Base-by-base conservation (phyloP, 2,329 filamentous ascomycete genomes). In the Epichloe sibirici region DNA sequence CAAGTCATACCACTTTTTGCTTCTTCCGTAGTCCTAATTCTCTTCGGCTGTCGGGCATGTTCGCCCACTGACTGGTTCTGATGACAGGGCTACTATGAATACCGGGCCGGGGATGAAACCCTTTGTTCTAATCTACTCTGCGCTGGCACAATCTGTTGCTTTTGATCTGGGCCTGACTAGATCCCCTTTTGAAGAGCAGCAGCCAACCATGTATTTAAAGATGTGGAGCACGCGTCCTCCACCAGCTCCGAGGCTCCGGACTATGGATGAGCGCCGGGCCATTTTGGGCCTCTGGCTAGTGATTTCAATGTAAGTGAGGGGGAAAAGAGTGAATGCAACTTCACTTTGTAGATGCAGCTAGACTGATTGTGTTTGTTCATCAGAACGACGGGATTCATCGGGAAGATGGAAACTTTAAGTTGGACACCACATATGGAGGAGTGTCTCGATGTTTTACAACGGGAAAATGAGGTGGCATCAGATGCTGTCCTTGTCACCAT, bases 381-480 rank as follows among this genome's bases (percentile, higher is more conserved):
- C 6, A 71, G 66, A 53, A 62, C 63, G 52, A 62, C 66, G 47
- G 66, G 61, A 3, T 73, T 67, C 50, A 65, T 77, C 13, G 71
- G 71, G 25, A 72, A 72, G 45, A 68, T 72, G 48, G 77, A 82
- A 50, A 59, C 71, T 2, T 66, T 83, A 48, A 69, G 67, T 2
- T 85, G 81, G 81, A 81, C 74, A 0, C 57, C 73, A 1, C 73
- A 81, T 49, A 74, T 84, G 69, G 78, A 82, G 34, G 78, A 82
- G 38, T 78, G 73, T 38, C 65, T 83, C 1, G 63, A 69, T 4
- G 57, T 70, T 2, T 64, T 85, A 0, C 65, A 69, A 4, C 65
- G 70, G 15, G 64, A 70, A 1, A 69, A 69, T 7, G 75, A 81
- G 52, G 68, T 68, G 25, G 65, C 71, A 0, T 70, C 71, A 2